phyloP scores from a whole-genome alignment of 257 asterid genomes.

The Fraxinus excelsior region DNA sequence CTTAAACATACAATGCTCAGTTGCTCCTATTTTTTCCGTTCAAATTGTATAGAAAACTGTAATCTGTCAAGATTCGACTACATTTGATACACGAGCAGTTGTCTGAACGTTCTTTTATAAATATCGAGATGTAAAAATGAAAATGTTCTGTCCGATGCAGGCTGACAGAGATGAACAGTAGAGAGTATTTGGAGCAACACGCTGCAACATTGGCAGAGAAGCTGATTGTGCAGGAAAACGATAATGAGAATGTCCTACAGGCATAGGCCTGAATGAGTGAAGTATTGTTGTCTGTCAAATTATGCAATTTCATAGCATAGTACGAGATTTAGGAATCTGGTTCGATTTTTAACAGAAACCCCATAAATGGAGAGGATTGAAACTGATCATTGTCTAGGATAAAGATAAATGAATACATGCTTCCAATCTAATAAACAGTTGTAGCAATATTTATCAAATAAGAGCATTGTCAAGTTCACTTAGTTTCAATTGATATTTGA shows the following conservation, averaged over 20 bases:
- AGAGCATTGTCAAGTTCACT: not conserved
- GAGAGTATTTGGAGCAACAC: not conserved
- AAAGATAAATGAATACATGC: not conserved
- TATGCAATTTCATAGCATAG: conserved; percentile 12
- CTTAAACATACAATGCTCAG: not conserved
- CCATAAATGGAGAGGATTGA: not conserved
- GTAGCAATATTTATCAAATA: not conserved
- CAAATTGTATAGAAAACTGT: not conserved
- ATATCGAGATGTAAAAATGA: not conserved
- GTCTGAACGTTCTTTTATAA: not conserved
- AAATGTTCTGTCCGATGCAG: conserved; percentile 22
- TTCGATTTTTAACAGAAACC: conserved; percentile 17
- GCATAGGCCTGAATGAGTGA: conserved; percentile 8
- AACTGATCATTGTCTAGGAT: not conserved
- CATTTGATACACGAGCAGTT: not conserved
- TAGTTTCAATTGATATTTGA: not conserved
- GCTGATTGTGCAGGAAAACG: not conserved
- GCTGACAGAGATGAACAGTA: conserved; percentile 24
- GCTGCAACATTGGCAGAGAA: conserved; percentile 15
- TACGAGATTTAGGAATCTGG: conserved; percentile 2
- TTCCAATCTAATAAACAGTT: not conserved
- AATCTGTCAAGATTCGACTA: not conserved
- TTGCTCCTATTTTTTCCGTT: not conserved
- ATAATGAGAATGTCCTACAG: conserved; percentile 12
- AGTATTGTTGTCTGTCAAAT: conserved; percentile 34